Conservation (phyloP, 139 green algal species). For the Tetratostichococcus sp. region DNA sequence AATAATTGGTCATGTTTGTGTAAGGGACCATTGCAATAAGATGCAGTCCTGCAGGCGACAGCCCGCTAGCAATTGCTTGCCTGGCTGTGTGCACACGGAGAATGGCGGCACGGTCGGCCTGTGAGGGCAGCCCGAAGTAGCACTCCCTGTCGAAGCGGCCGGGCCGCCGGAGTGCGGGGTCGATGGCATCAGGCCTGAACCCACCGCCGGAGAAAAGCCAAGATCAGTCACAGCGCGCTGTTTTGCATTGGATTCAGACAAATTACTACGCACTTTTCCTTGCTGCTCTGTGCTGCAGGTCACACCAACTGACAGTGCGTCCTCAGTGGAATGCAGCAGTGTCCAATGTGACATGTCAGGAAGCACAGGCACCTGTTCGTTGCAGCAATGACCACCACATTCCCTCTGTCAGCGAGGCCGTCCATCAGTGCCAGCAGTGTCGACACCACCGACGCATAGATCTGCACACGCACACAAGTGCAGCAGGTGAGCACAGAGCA, state of each 20-base stretch:
- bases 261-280: no score
- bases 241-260: no score
- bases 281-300: no score
- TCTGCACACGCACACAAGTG: slow-evolving; percentile 38
- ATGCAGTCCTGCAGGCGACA: no score
- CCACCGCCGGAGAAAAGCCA: not conserved
- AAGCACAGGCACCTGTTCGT: slow-evolving; percentile 61
- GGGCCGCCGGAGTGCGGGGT: slow-evolving; percentile 66
- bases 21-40: slow-evolving; percentile 17
- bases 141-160: slow-evolving; percentile 76
- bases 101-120: slow-evolving; percentile 36
- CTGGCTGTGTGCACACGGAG: slow-evolving; percentile 35
- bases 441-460: slow-evolving; percentile 80
- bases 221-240: not conserved
- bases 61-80: no score
- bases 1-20: no score
- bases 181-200: slow-evolving; percentile 60
- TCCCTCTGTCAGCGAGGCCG: slow-evolving; percentile 55
- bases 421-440: slow-evolving; percentile 91
- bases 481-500: not conserved
- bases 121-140: slow-evolving; percentile 35
- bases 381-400: slow-evolving; percentile 74
- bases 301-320: no score
- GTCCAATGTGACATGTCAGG: no score
- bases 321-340: no score